A percentile compares a stretch with the other conserved stretches of the same genome.
Evolutionary conservation across 768 basidiomycete genomes (phyloP).

Genomic region (Auriscalpium microsporum): DNA sequence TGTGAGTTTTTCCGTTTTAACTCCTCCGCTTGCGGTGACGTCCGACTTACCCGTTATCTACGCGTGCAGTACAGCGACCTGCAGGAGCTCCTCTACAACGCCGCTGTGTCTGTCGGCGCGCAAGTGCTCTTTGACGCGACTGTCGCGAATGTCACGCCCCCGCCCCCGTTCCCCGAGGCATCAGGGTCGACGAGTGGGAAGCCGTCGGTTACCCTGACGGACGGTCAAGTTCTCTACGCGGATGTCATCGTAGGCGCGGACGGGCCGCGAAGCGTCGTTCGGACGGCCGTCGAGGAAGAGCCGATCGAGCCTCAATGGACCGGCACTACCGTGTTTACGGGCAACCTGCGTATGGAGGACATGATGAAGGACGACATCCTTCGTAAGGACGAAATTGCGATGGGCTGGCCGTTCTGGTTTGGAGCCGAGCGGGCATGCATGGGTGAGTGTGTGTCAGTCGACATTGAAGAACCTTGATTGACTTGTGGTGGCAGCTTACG

Average conservation of each 20-base stretch:
- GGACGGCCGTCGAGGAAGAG: constrained; percentile 3
- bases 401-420: constrained; percentile 7
- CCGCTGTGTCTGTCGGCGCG: constrained; percentile 7
- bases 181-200: background rate
- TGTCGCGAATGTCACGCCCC: constrained; percentile 2
- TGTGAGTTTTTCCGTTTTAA: constrained; percentile 1
- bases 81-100: constrained; percentile 7
- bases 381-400: background rate
- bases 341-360: background rate
- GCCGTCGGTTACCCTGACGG: constrained; percentile 7
- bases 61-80: constrained; percentile 10
- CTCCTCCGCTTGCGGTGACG: background rate
- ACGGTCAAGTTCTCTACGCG: constrained; percentile 10
- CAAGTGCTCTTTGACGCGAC: constrained; percentile 6
- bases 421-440: constrained; percentile 3
- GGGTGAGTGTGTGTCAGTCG: constrained; percentile 3
- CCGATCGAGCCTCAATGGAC: constrained; percentile 1
- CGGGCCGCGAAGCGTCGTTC: constrained; percentile 11
- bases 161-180: background rate
- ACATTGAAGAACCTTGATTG: background rate
- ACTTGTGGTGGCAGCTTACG: constrained; percentile 4
- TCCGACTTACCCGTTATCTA: background rate
- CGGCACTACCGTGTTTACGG: constrained; percentile 5
- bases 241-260: constrained; percentile 17
- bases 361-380: constrained; percentile 9